phyloP scores from a whole-genome alignment of 352 stramenopile genomes.

The Pythium graminicola region DNA sequence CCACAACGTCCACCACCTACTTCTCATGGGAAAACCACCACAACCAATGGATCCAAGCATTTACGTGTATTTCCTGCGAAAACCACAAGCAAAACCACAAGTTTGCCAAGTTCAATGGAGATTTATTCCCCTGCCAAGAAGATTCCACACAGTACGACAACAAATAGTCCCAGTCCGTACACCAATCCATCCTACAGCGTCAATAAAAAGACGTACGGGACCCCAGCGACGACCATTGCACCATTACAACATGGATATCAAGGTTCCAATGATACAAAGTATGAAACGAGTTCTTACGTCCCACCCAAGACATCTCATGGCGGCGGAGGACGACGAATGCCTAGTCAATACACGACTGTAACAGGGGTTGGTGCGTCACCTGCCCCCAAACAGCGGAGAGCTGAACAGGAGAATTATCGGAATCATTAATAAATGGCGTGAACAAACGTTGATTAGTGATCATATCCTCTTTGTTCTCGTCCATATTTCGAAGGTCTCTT shows the following conservation, averaged over 20 bases:
- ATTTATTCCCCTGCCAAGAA: slow-evolving; percentile 51
- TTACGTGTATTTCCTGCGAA: slow-evolving; percentile 13
- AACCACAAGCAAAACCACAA: slow-evolving; percentile 1
- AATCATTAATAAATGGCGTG: too few species aligned
- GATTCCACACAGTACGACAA: slow-evolving; percentile 11
- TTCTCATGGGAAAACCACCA: slow-evolving; percentile 40
- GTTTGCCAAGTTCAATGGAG: slow-evolving; percentile 36
- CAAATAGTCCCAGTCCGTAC: slow-evolving; percentile 14
- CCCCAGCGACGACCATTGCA: not conserved
- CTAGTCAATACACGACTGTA: not conserved
- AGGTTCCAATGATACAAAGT: too few species aligned
- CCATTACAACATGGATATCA: slow-evolving; percentile 14
- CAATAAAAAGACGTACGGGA: not conserved
- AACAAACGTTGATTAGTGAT: too few species aligned
- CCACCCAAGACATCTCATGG: slow-evolving; percentile 27
- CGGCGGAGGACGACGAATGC: not conserved
- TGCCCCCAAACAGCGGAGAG: slow-evolving; percentile 17
- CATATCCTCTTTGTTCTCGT: too few species aligned
- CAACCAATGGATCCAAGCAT: slow-evolving; percentile 14
- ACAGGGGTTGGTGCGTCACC: too few species aligned
- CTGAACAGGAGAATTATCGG: slow-evolving; percentile 16
- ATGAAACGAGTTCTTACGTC: slow-evolving; percentile 10
- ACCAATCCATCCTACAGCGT: slow-evolving; percentile 2
- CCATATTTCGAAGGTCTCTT: too few species aligned
- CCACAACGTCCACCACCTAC: slow-evolving; percentile 44